Evolutionary conservation across 331 rosid genomes (phyloP).

Genomic region (Ulmus americana): DNA sequence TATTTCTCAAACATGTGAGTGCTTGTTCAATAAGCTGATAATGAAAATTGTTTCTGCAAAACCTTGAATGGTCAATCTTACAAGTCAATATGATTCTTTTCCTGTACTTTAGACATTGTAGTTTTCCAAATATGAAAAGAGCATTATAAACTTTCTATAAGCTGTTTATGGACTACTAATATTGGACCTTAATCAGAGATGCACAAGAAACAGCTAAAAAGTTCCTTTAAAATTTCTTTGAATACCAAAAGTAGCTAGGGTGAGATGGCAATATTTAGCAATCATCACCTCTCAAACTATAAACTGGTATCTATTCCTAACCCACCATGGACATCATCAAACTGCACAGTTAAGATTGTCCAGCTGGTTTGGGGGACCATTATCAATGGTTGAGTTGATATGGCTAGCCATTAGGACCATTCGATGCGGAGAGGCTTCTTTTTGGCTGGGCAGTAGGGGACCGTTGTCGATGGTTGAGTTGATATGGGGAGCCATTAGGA

Average conservation of each 20-base stretch:
- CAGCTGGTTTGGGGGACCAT: slow-evolving; percentile 28
- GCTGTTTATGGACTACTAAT: too few relatives aligned
- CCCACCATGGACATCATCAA: not conserved
- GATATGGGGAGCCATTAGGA: slow-evolving; percentile 31
- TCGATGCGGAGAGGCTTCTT: slow-evolving; percentile 34
- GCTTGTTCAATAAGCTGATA: too few relatives aligned
- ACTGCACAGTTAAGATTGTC: slow-evolving; percentile 7
- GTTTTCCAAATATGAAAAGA: too few relatives aligned
- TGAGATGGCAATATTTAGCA: not conserved
- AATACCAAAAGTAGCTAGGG: not conserved
- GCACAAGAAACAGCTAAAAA: not conserved
- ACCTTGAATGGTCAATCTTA: too few relatives aligned
- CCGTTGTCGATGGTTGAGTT: slow-evolving; percentile 21
- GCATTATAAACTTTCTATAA: too few relatives aligned
- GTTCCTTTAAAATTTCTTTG: not conserved
- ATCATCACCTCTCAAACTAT: not conserved
- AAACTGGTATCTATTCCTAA: not conserved
- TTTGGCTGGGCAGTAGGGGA: slow-evolving; percentile 10
- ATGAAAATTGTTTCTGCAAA: too few relatives aligned
- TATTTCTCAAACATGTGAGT: too few relatives aligned
- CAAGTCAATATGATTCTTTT: too few relatives aligned
- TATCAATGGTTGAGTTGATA: slow-evolving; percentile 16
- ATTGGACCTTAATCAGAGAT: too few relatives aligned
- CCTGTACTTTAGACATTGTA: too few relatives aligned
- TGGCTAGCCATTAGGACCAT: slow-evolving; percentile 32